Base-by-base conservation (phyloP, 176 grass and related monocot species). In the Puya raimondii region DNA sequence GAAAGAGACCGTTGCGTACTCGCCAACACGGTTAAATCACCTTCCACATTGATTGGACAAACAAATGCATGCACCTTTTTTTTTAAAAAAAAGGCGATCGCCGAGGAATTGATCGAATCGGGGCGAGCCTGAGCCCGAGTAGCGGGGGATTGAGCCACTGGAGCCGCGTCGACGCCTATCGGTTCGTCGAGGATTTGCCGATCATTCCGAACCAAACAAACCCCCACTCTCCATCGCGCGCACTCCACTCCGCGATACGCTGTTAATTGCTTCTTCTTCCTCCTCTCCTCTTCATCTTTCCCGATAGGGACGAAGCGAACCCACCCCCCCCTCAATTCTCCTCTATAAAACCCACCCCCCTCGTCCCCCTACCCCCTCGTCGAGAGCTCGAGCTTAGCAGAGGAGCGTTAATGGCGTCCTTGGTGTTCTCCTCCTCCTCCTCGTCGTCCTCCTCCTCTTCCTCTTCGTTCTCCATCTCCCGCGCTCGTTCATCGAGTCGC, bases 401-500 rank as follows among this genome's bases (percentile, higher is more conserved):
- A 6, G 23, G 64, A 68, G 1, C 52, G 4, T 42, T 42, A 42
- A 82, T 82, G 80, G 80, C 67, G 15, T 76, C 80, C 72, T 20
- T 76, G 22, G 47, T 71, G 17, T 72, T 69, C 21, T 76, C 67
- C 47, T 69, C 80, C 20, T 20, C 80, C 23, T 72, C 61, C 20
- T 76, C 67, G 20, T 68, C 80, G 20, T 68, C 80, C 18, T 18
- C 80, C 53, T 65, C 67, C 66, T 42, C 53, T 70, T 75, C 56
- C n/a, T 22, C 11, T 11, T 70, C 69, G 1, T 71, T 23, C 0
- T 15, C 23, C 8, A 76, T 54, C 72, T 66, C 71, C 18, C 33
- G 18, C 14, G 57, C 26, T 50, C 63, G 69, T 2, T 25, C 70
- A 2, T 18, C 23, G 65, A 66, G 70, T 1, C 47, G 61, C 70